phyloP scores from a whole-genome alignment of 2,329 filamentous ascomycete species.

The Sporothrix brunneoviolacea region DNA sequence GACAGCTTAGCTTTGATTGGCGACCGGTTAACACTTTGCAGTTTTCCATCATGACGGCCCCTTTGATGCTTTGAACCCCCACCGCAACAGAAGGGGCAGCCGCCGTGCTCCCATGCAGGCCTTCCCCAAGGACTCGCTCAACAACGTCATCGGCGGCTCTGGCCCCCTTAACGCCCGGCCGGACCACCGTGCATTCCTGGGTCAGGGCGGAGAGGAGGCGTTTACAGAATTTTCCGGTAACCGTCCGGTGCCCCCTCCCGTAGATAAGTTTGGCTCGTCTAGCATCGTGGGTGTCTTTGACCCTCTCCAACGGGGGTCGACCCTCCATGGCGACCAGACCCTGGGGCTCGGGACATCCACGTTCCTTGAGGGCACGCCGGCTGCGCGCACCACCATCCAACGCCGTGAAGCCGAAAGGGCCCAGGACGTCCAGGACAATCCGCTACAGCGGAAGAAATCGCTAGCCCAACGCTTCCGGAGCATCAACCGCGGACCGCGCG shows the following conservation, averaged over 20 bases:
- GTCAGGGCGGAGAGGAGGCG: constrained; percentile 70
- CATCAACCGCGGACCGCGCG: constrained; percentile 65
- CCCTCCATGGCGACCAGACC: constrained; percentile 77
- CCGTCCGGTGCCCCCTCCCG: constrained; percentile 16
- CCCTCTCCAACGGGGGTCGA: constrained; percentile 57
- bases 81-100: constrained; percentile 80
- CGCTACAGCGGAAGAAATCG: constrained; percentile 85
- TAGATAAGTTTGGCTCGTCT: constrained; percentile 27
- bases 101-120: constrained; percentile 90
- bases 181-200: constrained; percentile 84
- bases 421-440: constrained; percentile 46
- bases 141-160: constrained; percentile 83
- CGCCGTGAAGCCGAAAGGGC: constrained; percentile 64
- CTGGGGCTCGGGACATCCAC: constrained; percentile 87
- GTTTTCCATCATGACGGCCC: constrained; percentile 97
- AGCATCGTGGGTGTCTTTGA: constrained; percentile 55
- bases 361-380: constrained; percentile 89
- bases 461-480: constrained; percentile 85
- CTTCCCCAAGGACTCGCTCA: constrained; percentile 85
- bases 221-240: constrained; percentile 62
- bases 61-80: constrained; percentile 92
- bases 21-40: constrained; percentile 29
- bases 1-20: background rate
- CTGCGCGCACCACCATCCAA: constrained; percentile 71
- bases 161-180: constrained; percentile 77